A percentile compares a stretch with the other conserved stretches of the same genome.
Evolutionary conservation across 148 eudicot species (phyloP).

Genomic region (Nepenthes mirabilis): DNA sequence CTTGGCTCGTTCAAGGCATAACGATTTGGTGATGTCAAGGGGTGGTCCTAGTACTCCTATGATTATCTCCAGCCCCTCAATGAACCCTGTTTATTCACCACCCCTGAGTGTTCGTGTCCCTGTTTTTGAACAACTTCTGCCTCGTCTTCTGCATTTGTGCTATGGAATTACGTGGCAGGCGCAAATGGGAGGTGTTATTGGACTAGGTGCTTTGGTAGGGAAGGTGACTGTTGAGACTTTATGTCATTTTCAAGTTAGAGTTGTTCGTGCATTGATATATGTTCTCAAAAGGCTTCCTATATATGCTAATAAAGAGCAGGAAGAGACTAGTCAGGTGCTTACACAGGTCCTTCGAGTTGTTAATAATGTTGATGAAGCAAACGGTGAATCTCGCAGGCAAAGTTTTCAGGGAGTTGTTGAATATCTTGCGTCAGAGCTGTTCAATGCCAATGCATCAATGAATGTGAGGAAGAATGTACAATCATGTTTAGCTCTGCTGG

Average conservation of each 20-base stretch:
- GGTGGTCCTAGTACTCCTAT: constrained; percentile 96
- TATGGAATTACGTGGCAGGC: constrained; percentile 95
- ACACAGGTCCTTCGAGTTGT: constrained; percentile 94
- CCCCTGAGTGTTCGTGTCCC: constrained; percentile 90
- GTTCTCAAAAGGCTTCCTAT: constrained; percentile 90
- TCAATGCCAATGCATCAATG: constrained; percentile 68
- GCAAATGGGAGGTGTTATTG: constrained; percentile 92
- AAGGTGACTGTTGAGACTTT: constrained; percentile 92
- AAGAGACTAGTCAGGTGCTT: constrained; percentile 93
- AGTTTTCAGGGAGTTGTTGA: constrained; percentile 95
- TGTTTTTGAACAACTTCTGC: constrained; percentile 89
- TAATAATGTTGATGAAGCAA: constrained; percentile 94
- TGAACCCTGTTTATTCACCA: constrained; percentile 94
- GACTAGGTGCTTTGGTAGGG: constrained; percentile 89
- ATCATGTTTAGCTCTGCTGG: constrained; percentile 90
- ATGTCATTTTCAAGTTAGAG: constrained; percentile 67
- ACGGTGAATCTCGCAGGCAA: constrained; percentile 81
- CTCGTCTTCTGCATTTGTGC: constrained; percentile 87
- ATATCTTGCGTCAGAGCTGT: constrained; percentile 80
- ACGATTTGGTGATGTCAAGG: constrained; percentile 58
- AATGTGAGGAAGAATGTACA: constrained; percentile 92
- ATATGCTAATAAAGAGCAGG: constrained; percentile 88
- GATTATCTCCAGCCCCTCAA: constrained; percentile 96
- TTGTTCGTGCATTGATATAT: constrained; percentile 74
- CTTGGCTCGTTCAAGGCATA: constrained; percentile 67